Evolutionary conservation across 352 stramenopile species (phyloP).

Genomic region (Plasmopara halstedii): DNA sequence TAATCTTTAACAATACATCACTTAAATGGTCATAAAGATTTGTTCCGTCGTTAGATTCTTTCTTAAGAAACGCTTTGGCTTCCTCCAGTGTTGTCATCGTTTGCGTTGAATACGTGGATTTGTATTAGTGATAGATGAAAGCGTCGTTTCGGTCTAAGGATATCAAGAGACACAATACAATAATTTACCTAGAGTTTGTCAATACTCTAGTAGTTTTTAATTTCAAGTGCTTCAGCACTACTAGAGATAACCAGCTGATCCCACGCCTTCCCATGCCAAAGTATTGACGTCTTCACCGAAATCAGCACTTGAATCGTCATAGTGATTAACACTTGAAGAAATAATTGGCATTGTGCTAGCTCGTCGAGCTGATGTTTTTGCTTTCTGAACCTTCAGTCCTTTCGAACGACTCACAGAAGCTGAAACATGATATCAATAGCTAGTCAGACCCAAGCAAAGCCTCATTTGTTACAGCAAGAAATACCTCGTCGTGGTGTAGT

Average conservation of each 20-base stretch:
- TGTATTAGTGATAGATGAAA: background rate
- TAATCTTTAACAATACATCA: constrained; percentile 80
- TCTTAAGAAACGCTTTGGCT: constrained; percentile 85
- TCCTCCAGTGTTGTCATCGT: constrained; percentile 70
- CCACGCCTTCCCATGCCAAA: constrained; percentile 68
- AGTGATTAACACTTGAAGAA: constrained; percentile 42
- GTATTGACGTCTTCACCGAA: constrained; percentile 49
- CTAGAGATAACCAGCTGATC: constrained; percentile 51
- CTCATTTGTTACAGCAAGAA: background rate
- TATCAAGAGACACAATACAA: constrained; percentile 5
- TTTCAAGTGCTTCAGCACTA: too few relatives aligned
- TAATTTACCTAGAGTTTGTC: too few relatives aligned
- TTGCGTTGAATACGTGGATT: constrained; percentile 2
- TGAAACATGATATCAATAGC: constrained; percentile 1
- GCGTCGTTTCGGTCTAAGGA: constrained; percentile 2
- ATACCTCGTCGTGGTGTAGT: constrained; percentile 21
- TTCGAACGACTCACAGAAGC: constrained; percentile 11
- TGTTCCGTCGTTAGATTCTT: constrained; percentile 59
- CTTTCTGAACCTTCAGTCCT: constrained; percentile 19
- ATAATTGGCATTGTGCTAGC: constrained; percentile 22
- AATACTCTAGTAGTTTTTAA: too few relatives aligned
- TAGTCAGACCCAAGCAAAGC: constrained; percentile 1
- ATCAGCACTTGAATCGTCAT: constrained; percentile 39
- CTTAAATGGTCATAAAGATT: constrained; percentile 84
- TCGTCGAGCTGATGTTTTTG: constrained; percentile 22